Evolutionary conservation across 176 grass and related monocot species (phyloP).

Genomic region (Chrysopogon serrulatus): DNA sequence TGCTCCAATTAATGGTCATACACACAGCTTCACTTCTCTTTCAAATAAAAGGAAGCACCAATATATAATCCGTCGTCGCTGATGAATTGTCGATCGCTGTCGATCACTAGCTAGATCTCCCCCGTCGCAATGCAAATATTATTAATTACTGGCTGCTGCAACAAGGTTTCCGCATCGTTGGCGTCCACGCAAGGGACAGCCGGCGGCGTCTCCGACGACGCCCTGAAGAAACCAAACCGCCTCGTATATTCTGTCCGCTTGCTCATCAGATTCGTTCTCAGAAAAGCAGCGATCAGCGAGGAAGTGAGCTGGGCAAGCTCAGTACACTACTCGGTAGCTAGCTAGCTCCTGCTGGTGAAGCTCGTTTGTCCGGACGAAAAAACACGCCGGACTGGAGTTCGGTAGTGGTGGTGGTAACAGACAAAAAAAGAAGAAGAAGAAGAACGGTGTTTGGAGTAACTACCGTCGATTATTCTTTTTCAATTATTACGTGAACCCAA

Average conservation of each 20-base stretch:
- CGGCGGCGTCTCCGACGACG: background rate
- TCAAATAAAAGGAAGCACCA: background rate
- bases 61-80: background rate
- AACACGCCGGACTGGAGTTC: background rate
- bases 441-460: background rate
- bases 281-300: background rate
- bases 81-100: background rate
- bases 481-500: too few relatives aligned
- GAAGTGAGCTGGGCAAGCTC: too few relatives aligned
- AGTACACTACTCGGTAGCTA: too few relatives aligned
- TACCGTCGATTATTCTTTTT: too few relatives aligned
- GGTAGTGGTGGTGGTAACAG: constrained; percentile 18
- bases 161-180: background rate
- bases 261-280: background rate
- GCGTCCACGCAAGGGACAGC: constrained; percentile 13
- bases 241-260: background rate
- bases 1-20: too few relatives aligned
- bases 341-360: background rate
- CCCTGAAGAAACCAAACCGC: background rate
- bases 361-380: background rate
- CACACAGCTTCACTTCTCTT: too few relatives aligned
- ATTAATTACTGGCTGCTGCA: background rate
- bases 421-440: too few relatives aligned
- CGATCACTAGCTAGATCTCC: too few relatives aligned
- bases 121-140: background rate